phyloP scores from a whole-genome alignment of 2,329 filamentous ascomycete species.

The Penicillium aurantiogriseum region DNA sequence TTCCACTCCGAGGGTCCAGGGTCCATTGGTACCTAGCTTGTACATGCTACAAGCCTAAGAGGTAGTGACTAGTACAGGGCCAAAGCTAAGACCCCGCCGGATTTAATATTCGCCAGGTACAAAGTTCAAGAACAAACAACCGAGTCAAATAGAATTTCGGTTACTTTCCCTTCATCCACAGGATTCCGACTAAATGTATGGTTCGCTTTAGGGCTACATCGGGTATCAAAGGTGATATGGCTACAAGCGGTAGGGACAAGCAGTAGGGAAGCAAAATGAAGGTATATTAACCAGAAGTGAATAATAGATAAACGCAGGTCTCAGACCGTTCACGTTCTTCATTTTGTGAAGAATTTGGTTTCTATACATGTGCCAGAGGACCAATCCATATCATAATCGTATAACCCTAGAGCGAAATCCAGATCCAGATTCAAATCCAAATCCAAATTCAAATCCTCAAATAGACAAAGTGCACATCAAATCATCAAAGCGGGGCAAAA shows the following conservation, averaged over 20 bases:
- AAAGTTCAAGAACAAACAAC: background rate
- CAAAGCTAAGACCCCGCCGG: background rate
- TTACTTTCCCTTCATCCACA: background rate
- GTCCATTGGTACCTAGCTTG: background rate
- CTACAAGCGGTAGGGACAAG: background rate
- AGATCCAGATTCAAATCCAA: background rate
- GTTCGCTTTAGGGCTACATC: background rate
- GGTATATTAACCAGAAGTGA: background rate
- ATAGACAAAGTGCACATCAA: background rate
- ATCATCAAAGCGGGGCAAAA: background rate
- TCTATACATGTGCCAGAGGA: background rate
- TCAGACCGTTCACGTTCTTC: background rate
- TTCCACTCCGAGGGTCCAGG: background rate
- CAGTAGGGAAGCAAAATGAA: background rate
- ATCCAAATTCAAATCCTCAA: background rate
- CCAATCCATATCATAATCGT: background rate
- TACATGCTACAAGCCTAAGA: background rate
- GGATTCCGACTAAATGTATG: background rate
- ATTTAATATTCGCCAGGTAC: slow-evolving; percentile 5
- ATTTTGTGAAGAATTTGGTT: background rate
- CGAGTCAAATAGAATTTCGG: background rate
- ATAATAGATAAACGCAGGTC: background rate
- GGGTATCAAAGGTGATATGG: background rate
- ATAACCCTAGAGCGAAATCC: background rate
- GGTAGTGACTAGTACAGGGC: background rate